Evolutionary conservation across 108 stramenopile genomes (phyloP), one percentile per base, ranked within the genome.

Genomic region (Conticribra guillardii): DNA sequence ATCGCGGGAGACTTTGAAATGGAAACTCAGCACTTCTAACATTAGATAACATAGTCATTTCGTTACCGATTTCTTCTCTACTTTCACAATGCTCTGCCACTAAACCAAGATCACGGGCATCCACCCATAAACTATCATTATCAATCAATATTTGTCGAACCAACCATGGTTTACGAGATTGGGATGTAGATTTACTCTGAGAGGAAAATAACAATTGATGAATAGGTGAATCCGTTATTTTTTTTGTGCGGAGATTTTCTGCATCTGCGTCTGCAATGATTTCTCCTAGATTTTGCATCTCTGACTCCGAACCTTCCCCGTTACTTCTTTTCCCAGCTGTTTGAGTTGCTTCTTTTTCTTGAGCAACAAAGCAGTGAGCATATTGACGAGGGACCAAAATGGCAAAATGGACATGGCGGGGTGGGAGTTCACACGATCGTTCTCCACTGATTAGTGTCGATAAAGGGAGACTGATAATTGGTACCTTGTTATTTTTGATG

Each of bases 81-180:
- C n/a, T n/a, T n/a, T n/a, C n/a, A n/a, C n/a, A n/a, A n/a, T 41
- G 37, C 5, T 60, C 37, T 68, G 23, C 60, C 33, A 19, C 30
- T 30, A 69, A 8, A 37, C 41, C 29, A 27, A 57, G 29, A 15
- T 32, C 19, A 29, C 45, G 26, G 22, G 74, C 82, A 28, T 80
- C 59, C 0, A 27, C 45, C 82, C 82, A 82, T 17, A 82, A 63
- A 21, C 57, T 17, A n/a, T 78, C 62, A 37, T 41, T 41, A 28
- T 71, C 83, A 31, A 74, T 32, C 28, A 87, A 18, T 15, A 87
- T 61, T 55, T 82, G 81, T 29, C 63, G 59, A 2, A 87, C 81
- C 44, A 67, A 56, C 86, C 86, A 87, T 16, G 86, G 86, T 51
- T 84, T 84, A 29, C 84, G 78, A 14, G 79, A 67, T 54, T 84